Conservation (phyloP, 176 grass and related monocot species). For the maize (Zea mays) region Zm-B73-REFERENCE-NAM-5.0 NC_050098.1:68530001-68530500, state of each 20-base stretch:
- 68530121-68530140: background rate
- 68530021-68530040: slow-evolving; percentile 48
- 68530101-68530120: background rate
- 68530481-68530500: slow-evolving; percentile 16
- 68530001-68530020: slow-evolving; percentile 45
- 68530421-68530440: background rate
- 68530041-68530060: slow-evolving; percentile 38
- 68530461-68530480: slow-evolving; percentile 38
- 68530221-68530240: slow-evolving; percentile 24
- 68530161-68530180: background rate
- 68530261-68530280: slow-evolving; percentile 7
- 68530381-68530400: slow-evolving; percentile 37
- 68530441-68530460: background rate
- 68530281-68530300: slow-evolving; percentile 35
- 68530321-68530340: slow-evolving; percentile 39
- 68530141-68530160: background rate
- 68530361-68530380: background rate
- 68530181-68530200: slow-evolving; percentile 26
- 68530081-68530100: slow-evolving; percentile 50
- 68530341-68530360: slow-evolving; percentile 17
- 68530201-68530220: slow-evolving; percentile 24
- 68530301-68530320: slow-evolving; percentile 31
- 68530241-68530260: background rate
- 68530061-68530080: slow-evolving; percentile 14
- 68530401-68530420: slow-evolving; percentile 32